Evolutionary conservation across 164 flowering plant genomes (phyloP), one percentile per base, ranked within the genome.

Genomic region (Paratinospora sagittata): DNA sequence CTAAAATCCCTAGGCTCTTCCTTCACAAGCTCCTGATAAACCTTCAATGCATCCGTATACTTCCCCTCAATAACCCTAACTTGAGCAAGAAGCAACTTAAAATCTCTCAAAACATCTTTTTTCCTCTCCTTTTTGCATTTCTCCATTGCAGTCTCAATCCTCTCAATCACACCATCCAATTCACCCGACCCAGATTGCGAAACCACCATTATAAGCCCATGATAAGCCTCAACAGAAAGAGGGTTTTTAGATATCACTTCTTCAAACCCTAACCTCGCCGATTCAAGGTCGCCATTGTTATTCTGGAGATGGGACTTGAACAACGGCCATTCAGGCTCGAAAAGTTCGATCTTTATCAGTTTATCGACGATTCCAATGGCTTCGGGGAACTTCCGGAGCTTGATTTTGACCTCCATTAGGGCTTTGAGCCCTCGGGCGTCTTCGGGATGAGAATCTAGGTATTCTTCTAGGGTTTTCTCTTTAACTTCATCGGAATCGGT

Each of bases 1-100:
- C 99, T 70, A 24, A 91, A 96, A 82, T 96, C 99, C 77, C 86
- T 81, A 0, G 96, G 98, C 63, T 92, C 97, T 63, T 96, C 97
- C 82, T 84, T 90, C 67, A 81, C 91, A 60, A 94, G 84, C 55
- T 85, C 90, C 76, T 88, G 72, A 82, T 93, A 91, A 69, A 90
- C 69, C 81, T 83, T 85, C 87, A 94, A 80, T 6, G 99, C 98
- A 17, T 84, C 98, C 12, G 57, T 47, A 70, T 85, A 87, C 5
- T 82, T 83, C 69, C 87, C 85, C 72, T 93, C 85, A 24, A 87
- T 77, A 26, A 88, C 93, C 75, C 77, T 72, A 74, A 93, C 70
- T 73, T 96, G 98, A 0, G 97, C 98, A 9, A 88, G 57, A 73
- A 93, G 63, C 62, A 96, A 82, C 82, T 85, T 89, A 66, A 96